Base-by-base conservation (phyloP, 1,284 basidiomycete species). In the Pterula multifida region DNA sequence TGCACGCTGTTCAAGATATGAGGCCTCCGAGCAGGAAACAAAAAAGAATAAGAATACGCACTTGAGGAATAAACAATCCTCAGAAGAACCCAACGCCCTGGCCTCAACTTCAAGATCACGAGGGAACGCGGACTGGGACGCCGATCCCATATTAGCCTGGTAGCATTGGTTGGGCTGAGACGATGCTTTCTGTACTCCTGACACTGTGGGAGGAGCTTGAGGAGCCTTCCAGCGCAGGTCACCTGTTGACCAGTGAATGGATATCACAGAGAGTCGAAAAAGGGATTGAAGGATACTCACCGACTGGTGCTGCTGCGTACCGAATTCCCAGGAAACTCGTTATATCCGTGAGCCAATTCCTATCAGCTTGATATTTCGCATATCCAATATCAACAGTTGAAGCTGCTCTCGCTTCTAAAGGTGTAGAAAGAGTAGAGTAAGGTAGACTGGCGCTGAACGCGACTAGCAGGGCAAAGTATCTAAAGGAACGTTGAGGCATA, bases 1-100 rank as follows among this genome's bases (percentile, higher is more conserved):
- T 58, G 53, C 3, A 66, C 62, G 39, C 65, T 66, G 35, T 2
- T n/a, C 15, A 42, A 12, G 21, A 11, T 9, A 26, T 22, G 45
- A 24, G 52, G 21, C 24, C 51, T 32, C 13, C 9, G 21, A 42
- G 39, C 19, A 42, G 9, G 9, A 6, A 32, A 45, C 23, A 26
- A 19, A 6, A 28, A 39, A n/a, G 23, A n/a, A n/a, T 3, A 1
- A 35, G 22, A 35, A 23, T 3, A 52, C 53, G 17, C 36, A 66
- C 64, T 63, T 61, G 25, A 65, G 48, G 49, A 63, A 64, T 2
- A 66, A 50, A 45, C 65, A 65, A 28, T 66, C 65, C 47, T 66
- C 62, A 11, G 58, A 56, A 13, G 24, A 35, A 24, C 32, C 45
- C 23, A 35, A 9, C 44, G 26, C 26, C 2, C 15, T 35, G 3